These are phyloP conservation scores for Podospora didyma DNA, from an alignment of 495 filamentous ascomycete genomes.

Conservation along the genomic window DNA sequence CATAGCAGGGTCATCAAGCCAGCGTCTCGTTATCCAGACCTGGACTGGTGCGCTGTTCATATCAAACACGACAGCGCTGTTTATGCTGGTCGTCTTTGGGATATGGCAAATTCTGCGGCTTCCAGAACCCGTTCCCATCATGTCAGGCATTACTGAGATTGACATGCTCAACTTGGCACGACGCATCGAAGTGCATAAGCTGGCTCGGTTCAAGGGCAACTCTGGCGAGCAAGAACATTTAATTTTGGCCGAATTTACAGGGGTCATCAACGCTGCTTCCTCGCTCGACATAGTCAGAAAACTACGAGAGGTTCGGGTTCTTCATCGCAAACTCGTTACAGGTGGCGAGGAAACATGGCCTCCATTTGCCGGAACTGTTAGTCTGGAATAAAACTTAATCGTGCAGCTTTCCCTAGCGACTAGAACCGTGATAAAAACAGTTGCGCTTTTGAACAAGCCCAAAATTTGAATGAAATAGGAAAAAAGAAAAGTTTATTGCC, in stretches of 20 bases:
- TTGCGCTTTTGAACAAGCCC: not conserved
- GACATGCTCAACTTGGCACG: not conserved
- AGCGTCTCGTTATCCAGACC: not conserved
- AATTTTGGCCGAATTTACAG: not conserved
- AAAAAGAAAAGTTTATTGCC: not conserved
- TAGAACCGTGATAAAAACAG: not conserved
- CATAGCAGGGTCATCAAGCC: not conserved
- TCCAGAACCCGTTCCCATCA: not conserved
- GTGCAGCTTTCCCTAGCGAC: not conserved
- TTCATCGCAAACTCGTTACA: not conserved
- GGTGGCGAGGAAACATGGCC: not conserved
- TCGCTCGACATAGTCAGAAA: not conserved
- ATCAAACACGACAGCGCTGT: not conserved
- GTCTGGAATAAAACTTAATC: not conserved
- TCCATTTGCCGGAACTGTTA: not conserved
- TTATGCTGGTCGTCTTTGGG: not conserved
- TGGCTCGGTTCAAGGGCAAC: not conserved
- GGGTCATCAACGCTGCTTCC: not conserved
- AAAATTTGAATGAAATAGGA: not conserved
- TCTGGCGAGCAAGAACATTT: not conserved
- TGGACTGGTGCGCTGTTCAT: not conserved
- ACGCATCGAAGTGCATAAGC: not conserved
- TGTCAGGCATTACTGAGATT: not conserved
- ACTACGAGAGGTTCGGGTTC: not conserved
- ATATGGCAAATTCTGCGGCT: not conserved